Conservation (phyloP, 108 stramenopile species). For the Skeletonema grethae region DNA sequence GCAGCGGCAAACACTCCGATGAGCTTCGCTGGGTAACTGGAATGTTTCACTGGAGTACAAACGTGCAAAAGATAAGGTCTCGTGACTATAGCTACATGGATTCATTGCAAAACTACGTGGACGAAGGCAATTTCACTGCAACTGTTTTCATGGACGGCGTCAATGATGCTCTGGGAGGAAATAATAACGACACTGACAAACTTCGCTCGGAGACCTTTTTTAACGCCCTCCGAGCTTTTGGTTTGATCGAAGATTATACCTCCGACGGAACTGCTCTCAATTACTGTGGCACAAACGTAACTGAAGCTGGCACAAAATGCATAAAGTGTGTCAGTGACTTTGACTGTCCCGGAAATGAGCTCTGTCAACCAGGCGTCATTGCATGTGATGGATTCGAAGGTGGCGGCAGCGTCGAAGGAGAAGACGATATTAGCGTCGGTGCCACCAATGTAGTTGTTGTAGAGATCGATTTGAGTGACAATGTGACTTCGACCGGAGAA, state of each 20-base stretch:
- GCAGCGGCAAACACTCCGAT: conserved; percentile 23
- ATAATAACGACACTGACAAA: conserved; percentile 12
- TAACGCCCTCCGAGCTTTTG: conserved; percentile 18
- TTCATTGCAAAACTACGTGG: conserved; percentile 30
- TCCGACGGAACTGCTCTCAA: conserved; percentile 5
- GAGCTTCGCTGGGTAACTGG: conserved; percentile 53
- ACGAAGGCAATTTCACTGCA: conserved; percentile 31
- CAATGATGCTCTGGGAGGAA: conserved; percentile 26
- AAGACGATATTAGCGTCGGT: neutral
- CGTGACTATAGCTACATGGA: conserved; percentile 26
- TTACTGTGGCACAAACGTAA: neutral
- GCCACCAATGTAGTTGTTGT: neutral
- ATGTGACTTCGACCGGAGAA: neutral
- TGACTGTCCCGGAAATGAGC: conserved; percentile 13
- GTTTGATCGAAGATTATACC: conserved; percentile 23
- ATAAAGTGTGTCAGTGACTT: neutral
- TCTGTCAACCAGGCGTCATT: conserved; percentile 4
- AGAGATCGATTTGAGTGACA: conserved; percentile 1
- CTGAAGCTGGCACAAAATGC: conserved; percentile 10
- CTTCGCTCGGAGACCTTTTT: conserved; percentile 16
- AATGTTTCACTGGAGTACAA: conserved; percentile 50
- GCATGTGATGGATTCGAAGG: conserved; percentile 8
- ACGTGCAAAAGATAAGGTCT: conserved; percentile 34
- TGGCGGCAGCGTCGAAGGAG: neutral
- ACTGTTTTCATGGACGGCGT: conserved; percentile 23